A percentile compares a stretch with the other conserved stretches of the same genome.
phyloP scores from a whole-genome alignment of 495 filamentous ascomycete species.

The Penicillium simplicissimum region DNA sequence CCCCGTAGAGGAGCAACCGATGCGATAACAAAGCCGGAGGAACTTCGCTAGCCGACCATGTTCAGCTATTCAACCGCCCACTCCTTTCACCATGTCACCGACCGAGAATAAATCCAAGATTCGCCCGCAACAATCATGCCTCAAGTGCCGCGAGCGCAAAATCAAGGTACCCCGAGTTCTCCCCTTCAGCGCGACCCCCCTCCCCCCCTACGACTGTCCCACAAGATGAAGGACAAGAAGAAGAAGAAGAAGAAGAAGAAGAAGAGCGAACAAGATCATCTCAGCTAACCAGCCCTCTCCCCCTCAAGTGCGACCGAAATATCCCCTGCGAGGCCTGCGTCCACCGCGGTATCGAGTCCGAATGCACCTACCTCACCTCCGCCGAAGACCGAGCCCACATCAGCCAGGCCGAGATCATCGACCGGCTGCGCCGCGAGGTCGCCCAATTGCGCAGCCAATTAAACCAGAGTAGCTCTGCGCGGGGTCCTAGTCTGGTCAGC shows the following conservation, averaged over 20 bases:
- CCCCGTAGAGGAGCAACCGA: not conserved
- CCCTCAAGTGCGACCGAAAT: constrained; percentile 33
- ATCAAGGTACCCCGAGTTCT: constrained; percentile 31
- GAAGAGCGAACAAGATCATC: no score
- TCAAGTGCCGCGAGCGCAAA: constrained; percentile 38
- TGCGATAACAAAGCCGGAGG: no score
- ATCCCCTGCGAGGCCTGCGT: constrained; percentile 36
- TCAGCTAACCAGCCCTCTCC: constrained; percentile 1
- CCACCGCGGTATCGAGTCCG: constrained; percentile 32
- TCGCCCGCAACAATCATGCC: constrained; percentile 37
- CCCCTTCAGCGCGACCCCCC: not conserved
- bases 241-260: no score
- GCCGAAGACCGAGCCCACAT: constrained; percentile 39
- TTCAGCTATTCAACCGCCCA: not conserved
- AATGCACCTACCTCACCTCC: constrained; percentile 37
- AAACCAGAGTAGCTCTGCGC: constrained; percentile 11
- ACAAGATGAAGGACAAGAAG: no score
- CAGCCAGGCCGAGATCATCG: constrained; percentile 35
- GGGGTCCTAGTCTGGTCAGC: constrained; percentile 3
- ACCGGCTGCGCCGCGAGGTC: constrained; percentile 33
- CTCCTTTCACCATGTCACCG: constrained; percentile 9
- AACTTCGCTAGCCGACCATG: not conserved
- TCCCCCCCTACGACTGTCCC: not conserved
- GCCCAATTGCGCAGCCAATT: constrained; percentile 26
- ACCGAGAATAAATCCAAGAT: constrained; percentile 28